Conservation (phyloP, 2,329 filamentous ascomycete species). For the Fusarium domesticum region DNA sequence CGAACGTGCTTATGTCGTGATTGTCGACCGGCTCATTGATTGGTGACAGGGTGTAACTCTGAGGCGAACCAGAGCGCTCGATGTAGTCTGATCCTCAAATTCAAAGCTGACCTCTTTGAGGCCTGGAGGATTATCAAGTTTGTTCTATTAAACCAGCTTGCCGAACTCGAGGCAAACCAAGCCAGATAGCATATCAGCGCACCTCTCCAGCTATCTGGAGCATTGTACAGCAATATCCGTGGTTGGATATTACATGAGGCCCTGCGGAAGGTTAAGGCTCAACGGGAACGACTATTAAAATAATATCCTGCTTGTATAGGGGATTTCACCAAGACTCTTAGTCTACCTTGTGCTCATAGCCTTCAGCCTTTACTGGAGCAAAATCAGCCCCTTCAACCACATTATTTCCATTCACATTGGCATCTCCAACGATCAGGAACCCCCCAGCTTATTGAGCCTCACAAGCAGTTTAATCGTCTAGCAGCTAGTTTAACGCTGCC, state of each 20-base stretch:
- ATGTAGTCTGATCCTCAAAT: no score
- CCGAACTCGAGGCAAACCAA: neutral
- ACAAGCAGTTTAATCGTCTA: conserved; percentile 5
- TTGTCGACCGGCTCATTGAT: no score
- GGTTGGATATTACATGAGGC: conserved; percentile 1
- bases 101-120: conserved; percentile 2
- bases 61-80: no score
- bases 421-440: conserved; percentile 6
- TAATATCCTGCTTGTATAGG: conserved; percentile 9
- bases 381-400: conserved; percentile 7
- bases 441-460: conserved; percentile 11
- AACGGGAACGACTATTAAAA: neutral
- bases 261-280: conserved; percentile 1
- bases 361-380: conserved; percentile 2
- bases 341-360: conserved; percentile 1
- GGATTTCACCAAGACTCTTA: conserved; percentile 7
- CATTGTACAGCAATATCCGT: conserved; percentile 2
- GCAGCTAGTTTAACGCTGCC: conserved; percentile 5
- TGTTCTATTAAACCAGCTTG: neutral
- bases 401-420: conserved; percentile 18
- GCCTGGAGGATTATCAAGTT: conserved; percentile 2
- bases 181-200: neutral
- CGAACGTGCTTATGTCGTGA: no score
- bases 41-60: no score
- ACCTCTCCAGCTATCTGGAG: neutral